Conservation (phyloP, 2,329 filamentous ascomycete genomes). For the Coleophoma cylindrospora region DNA sequence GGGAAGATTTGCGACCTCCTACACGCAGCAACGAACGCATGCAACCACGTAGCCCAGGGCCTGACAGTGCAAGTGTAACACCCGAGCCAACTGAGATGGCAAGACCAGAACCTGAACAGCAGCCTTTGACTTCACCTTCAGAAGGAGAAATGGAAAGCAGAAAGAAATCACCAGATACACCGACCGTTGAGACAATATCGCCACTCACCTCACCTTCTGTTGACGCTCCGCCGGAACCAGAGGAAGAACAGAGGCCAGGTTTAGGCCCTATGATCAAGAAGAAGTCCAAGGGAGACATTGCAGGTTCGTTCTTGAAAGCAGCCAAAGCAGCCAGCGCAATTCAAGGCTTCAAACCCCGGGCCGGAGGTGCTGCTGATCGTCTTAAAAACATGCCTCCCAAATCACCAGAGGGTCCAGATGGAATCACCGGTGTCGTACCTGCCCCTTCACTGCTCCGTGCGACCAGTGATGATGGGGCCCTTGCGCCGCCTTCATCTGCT, state of each 20-base stretch:
- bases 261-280: constrained; percentile 88
- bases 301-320: constrained; percentile 74
- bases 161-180: too few relatives aligned
- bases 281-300: constrained; percentile 69
- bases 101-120: background rate
- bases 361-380: constrained; percentile 80
- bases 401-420: constrained; percentile 69
- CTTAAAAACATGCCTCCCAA: constrained; percentile 52
- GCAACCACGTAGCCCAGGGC: constrained; percentile 12
- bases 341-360: constrained; percentile 75
- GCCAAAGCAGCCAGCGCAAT: constrained; percentile 59
- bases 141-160: background rate
- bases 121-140: constrained; percentile 1
- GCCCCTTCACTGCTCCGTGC: constrained; percentile 55
- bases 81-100: background rate
- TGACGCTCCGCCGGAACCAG: constrained; percentile 6
- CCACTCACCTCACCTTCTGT: constrained; percentile 3
- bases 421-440: constrained; percentile 83
- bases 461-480: constrained; percentile 32
- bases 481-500: constrained; percentile 22
- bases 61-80: constrained; percentile 4
- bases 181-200: constrained; percentile 3
- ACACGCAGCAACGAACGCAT: constrained; percentile 26
- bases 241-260: constrained; percentile 56
- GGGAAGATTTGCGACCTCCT: constrained; percentile 27